phyloP scores from a whole-genome alignment of 2,329 filamentous ascomycete genomes.

The Phialemoniopsis sp. region DNA sequence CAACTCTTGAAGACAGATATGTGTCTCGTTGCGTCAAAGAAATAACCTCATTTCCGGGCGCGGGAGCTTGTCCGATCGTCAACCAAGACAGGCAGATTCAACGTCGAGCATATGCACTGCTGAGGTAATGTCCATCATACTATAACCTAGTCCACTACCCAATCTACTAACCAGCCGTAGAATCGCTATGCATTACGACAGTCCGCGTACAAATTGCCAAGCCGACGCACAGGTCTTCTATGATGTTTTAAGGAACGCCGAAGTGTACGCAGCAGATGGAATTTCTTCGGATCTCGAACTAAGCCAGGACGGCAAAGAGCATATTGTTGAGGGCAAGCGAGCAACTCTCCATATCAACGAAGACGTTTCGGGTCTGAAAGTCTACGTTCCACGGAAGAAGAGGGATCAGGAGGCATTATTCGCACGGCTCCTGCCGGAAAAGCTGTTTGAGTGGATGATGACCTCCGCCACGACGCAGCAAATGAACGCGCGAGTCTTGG shows the following conservation, averaged over 20 bases:
- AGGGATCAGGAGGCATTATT: slow-evolving; percentile 21
- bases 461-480: slow-evolving; percentile 12
- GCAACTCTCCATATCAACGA: slow-evolving; percentile 24
- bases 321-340: slow-evolving; percentile 11
- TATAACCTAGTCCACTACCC: not conserved
- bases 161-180: slow-evolving; percentile 7
- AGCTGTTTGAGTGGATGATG: slow-evolving; percentile 29
- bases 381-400: slow-evolving; percentile 25
- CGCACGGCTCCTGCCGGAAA: slow-evolving; percentile 15
- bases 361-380: slow-evolving; percentile 7
- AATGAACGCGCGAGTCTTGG: not conserved
- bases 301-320: slow-evolving; percentile 14
- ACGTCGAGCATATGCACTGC: slow-evolving; percentile 21
- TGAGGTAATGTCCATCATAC: slow-evolving; percentile 19
- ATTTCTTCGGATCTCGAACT: slow-evolving; percentile 22
- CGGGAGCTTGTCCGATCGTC: slow-evolving; percentile 11
- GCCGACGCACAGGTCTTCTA: slow-evolving; percentile 14
- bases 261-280: slow-evolving; percentile 21
- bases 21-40: slow-evolving; percentile 26
- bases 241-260: slow-evolving; percentile 10
- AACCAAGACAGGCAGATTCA: slow-evolving; percentile 18
- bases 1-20: slow-evolving; percentile 20
- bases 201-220: slow-evolving; percentile 10
- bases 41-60: slow-evolving; percentile 18
- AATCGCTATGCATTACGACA: slow-evolving; percentile 20